Conservation (phyloP, 352 stramenopile species). For the Phytophthora tentaculata region DNA sequence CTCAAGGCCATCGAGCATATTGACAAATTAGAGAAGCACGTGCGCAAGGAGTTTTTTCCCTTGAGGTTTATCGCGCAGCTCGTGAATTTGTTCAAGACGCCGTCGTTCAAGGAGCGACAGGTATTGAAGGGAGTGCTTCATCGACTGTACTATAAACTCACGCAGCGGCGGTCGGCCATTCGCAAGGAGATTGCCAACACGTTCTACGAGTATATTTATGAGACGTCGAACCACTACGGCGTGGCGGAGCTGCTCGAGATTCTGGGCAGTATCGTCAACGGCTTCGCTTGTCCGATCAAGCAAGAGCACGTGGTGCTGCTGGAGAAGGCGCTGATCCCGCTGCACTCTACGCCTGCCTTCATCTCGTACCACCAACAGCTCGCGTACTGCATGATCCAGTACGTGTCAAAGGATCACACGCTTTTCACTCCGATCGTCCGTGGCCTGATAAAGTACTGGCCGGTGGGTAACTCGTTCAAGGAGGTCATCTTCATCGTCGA, state of each 20-base stretch:
- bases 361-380: constrained; percentile 90
- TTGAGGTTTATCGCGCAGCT: constrained; percentile 83
- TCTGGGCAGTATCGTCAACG: constrained; percentile 89
- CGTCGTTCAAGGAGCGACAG: constrained; percentile 88
- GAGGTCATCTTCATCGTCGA: constrained; percentile 91
- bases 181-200: constrained; percentile 88
- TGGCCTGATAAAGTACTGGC: constrained; percentile 86
- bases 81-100: constrained; percentile 86
- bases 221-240: constrained; percentile 89
- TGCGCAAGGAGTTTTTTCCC: constrained; percentile 87
- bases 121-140: constrained; percentile 88
- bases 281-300: constrained; percentile 91
- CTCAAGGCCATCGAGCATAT: constrained; percentile 89
- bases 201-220: constrained; percentile 94
- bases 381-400: constrained; percentile 92
- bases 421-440: constrained; percentile 85
- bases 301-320: constrained; percentile 87
- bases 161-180: constrained; percentile 86
- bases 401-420: constrained; percentile 88
- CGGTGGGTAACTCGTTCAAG: constrained; percentile 88
- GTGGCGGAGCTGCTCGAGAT: constrained; percentile 90
- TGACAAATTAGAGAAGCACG: constrained; percentile 89
- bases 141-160: constrained; percentile 92
- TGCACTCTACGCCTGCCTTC: constrained; percentile 86
- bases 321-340: constrained; percentile 84